These are phyloP conservation scores for Aspergillus ostianus DNA, from an alignment of 495 filamentous ascomycete species.

Conservation along the genomic window DNA sequence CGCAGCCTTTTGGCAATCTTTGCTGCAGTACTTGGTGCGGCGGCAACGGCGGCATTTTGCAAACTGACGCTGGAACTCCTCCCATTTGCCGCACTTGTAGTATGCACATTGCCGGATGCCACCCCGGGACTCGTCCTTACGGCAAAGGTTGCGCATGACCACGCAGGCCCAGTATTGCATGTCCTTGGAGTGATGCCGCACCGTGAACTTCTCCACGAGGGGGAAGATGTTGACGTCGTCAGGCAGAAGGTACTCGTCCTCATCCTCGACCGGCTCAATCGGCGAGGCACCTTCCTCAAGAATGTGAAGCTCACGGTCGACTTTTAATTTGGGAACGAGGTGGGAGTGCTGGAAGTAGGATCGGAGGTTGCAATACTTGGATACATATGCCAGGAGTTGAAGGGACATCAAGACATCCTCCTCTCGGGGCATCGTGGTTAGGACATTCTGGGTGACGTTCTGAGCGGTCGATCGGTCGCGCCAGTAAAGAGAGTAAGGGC, in stretches of 20 bases:
- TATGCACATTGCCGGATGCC: slow-evolving; percentile 96
- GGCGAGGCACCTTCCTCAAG: slow-evolving; percentile 64
- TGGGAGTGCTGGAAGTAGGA: slow-evolving; percentile 95
- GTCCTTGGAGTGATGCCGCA: slow-evolving; percentile 87
- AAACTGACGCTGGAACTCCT: slow-evolving; percentile 92
- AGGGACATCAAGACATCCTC: slow-evolving; percentile 98
- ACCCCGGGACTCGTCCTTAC: slow-evolving; percentile 91
- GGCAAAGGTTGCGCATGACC: slow-evolving; percentile 97
- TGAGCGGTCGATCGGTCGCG: slow-evolving; percentile 63
- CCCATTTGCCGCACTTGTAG: slow-evolving; percentile 97
- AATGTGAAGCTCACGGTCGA: slow-evolving; percentile 77
- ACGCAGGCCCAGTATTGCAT: slow-evolving; percentile 99
- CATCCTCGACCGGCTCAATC: slow-evolving; percentile 56
- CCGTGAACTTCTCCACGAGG: slow-evolving; percentile 96
- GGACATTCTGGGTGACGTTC: slow-evolving; percentile 58
- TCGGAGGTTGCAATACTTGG: slow-evolving; percentile 95
- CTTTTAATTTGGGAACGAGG: slow-evolving; percentile 87
- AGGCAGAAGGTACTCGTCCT: slow-evolving; percentile 88
- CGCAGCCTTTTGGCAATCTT: slow-evolving; percentile 97
- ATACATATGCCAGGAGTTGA: slow-evolving; percentile 96
- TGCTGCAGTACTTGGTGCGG: slow-evolving; percentile 98
- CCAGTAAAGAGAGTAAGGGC: slow-evolving; percentile 70
- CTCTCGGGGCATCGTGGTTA: slow-evolving; percentile 89
- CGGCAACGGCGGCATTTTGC: slow-evolving; percentile 96
- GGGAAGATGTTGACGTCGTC: slow-evolving; percentile 98